Conservation (phyloP, 108 stramenopile species). For the Conticribra weissflogii region DNA sequence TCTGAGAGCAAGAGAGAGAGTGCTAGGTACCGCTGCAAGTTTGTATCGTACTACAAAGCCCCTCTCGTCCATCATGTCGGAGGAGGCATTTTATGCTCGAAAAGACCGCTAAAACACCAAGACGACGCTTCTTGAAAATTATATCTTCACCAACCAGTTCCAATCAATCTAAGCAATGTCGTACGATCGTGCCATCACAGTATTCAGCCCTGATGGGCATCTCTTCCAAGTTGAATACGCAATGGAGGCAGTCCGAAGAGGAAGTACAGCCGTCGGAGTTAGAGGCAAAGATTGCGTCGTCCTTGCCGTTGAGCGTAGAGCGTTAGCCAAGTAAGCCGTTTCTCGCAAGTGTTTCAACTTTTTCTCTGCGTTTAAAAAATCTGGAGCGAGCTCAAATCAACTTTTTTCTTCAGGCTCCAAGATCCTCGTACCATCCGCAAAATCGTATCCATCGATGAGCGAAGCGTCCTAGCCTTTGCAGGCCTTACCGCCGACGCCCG, state of each 20-base stretch:
- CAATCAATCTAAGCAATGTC: constrained; percentile 60
- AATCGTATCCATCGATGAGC: constrained; percentile 95
- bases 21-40: no score
- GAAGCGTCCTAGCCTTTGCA: constrained; percentile 97
- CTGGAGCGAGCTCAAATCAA: no score
- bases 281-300: constrained; percentile 96
- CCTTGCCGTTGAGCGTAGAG: constrained; percentile 97
- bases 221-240: constrained; percentile 99
- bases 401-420: constrained; percentile 68
- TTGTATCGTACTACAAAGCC: background rate
- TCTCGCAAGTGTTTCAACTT: no score
- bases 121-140: background rate
- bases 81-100: background rate
- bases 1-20: no score
- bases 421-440: constrained; percentile 99
- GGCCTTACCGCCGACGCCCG: constrained; percentile 99
- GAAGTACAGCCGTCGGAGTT: constrained; percentile 97
- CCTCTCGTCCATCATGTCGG: background rate
- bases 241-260: constrained; percentile 99
- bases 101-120: background rate
- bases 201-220: constrained; percentile 99
- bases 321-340: constrained; percentile 93
- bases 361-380: constrained; percentile 1
- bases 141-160: background rate
- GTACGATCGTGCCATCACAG: constrained; percentile 99